Evolutionary conservation across 495 filamentous ascomycete species (phyloP).

Genomic region (Podospora appendiculata): DNA sequence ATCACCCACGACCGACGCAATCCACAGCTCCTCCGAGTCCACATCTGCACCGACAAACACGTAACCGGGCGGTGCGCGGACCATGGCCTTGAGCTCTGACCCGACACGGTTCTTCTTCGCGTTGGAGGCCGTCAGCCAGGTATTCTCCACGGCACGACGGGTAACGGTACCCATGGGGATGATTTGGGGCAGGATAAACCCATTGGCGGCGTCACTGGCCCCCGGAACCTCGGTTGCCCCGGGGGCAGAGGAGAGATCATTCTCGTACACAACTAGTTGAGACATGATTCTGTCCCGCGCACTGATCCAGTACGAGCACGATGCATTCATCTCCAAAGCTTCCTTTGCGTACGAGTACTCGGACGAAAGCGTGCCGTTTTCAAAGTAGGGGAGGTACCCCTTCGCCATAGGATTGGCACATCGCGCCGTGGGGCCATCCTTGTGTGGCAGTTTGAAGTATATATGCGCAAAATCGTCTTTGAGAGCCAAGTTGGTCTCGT

Average conservation of each 20-base stretch:
- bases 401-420: conserved; percentile 86
- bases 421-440: conserved; percentile 79
- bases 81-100: conserved; percentile 95
- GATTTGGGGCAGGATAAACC: conserved; percentile 94
- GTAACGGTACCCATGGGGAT: conserved; percentile 99
- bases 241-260: conserved; percentile 36
- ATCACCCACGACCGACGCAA: conserved; percentile 90
- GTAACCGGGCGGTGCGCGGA: conserved; percentile 84
- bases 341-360: conserved; percentile 86
- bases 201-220: conserved; percentile 25
- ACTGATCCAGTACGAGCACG: conserved; percentile 98
- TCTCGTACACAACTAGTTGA: conserved; percentile 86
- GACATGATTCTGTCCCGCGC: conserved; percentile 84
- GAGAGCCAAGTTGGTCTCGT: conserved; percentile 58
- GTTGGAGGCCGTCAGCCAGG: conserved; percentile 96
- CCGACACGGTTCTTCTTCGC: conserved; percentile 93
- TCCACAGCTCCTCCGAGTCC: conserved; percentile 98
- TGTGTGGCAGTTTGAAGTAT: conserved; percentile 95
- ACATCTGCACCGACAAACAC: conserved; percentile 96
- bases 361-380: conserved; percentile 76
- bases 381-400: conserved; percentile 82
- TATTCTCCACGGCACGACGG: conserved; percentile 93
- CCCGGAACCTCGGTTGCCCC: not conserved
- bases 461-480: conserved; percentile 55
- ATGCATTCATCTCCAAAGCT: conserved; percentile 95